Evolutionary conservation across 2,329 filamentous ascomycete species (phyloP).

Genomic region (Trichoderma aggressivum): DNA sequence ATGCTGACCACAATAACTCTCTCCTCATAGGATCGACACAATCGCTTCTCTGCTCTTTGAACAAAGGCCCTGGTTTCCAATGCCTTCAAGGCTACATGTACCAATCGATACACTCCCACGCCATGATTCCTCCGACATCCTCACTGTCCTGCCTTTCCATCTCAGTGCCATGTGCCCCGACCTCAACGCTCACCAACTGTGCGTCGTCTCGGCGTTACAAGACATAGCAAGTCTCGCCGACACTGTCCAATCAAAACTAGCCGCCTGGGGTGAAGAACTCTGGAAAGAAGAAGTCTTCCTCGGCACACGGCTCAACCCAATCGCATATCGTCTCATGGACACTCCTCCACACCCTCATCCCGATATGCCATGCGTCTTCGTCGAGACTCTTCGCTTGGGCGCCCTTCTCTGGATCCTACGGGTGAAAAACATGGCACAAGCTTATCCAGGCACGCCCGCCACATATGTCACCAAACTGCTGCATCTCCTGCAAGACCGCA

Average conservation of each 20-base stretch:
- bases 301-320: conserved; percentile 4
- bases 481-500: background rate
- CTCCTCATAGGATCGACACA: conserved; percentile 5
- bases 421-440: conserved; percentile 2
- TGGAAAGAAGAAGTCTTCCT: conserved; percentile 14
- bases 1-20: background rate
- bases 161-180: background rate
- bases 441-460: conserved; percentile 4
- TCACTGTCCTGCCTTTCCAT: background rate
- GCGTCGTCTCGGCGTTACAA: background rate
- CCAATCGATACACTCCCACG: background rate
- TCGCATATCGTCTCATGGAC: conserved; percentile 6
- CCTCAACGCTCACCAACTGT: background rate
- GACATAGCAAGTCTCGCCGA: background rate
- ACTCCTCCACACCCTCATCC: background rate
- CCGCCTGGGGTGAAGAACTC: background rate
- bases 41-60: background rate
- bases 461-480: background rate
- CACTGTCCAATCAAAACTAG: background rate
- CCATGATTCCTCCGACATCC: background rate
- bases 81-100: background rate
- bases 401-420: conserved; percentile 4
- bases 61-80: conserved; percentile 6
- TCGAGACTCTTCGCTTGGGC: conserved; percentile 1
- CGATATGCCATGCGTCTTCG: background rate